These are phyloP conservation scores for Batrachochytrium dendrobatidis DNA, from an alignment of 371 early-diverging fungal species.

Conservation along the genomic window DNA sequence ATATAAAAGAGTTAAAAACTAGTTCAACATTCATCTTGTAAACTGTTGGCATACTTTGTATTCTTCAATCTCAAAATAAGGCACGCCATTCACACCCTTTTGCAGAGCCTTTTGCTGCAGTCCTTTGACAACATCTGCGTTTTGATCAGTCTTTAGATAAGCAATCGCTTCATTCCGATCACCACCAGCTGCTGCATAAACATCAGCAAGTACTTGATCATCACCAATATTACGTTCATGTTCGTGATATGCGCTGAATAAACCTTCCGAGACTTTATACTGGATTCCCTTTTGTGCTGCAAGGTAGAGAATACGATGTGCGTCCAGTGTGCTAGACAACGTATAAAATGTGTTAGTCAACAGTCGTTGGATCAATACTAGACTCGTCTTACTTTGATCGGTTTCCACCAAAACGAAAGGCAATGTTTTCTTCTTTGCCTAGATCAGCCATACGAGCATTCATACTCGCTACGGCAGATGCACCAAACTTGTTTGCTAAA, in stretches of 20 bases:
- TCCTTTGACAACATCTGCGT: not conserved
- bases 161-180: not conserved
- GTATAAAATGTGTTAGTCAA: too few species aligned
- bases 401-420: too few species aligned
- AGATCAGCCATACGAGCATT: too few species aligned
- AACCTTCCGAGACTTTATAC: not conserved
- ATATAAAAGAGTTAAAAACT: too few species aligned
- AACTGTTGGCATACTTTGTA: too few species aligned
- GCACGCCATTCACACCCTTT: not conserved
- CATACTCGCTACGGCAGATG: too few species aligned
- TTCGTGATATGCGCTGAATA: not conserved
- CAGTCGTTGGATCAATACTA: too few species aligned
- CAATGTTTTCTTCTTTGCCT: too few species aligned
- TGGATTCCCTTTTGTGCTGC: not conserved
- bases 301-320: not conserved
- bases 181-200: not conserved
- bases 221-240: not conserved
- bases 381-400: too few species aligned
- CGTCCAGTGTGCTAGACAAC: slow-evolving; percentile 4
- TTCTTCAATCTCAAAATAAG: not conserved
- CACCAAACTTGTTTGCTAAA: too few species aligned
- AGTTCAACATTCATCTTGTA: too few species aligned
- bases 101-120: not conserved
- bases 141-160: not conserved
- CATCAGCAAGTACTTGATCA: not conserved